These are phyloP conservation scores for Fistulifera solaris DNA, from an alignment of 108 stramenopile genomes.

Conservation along the genomic window DNA sequence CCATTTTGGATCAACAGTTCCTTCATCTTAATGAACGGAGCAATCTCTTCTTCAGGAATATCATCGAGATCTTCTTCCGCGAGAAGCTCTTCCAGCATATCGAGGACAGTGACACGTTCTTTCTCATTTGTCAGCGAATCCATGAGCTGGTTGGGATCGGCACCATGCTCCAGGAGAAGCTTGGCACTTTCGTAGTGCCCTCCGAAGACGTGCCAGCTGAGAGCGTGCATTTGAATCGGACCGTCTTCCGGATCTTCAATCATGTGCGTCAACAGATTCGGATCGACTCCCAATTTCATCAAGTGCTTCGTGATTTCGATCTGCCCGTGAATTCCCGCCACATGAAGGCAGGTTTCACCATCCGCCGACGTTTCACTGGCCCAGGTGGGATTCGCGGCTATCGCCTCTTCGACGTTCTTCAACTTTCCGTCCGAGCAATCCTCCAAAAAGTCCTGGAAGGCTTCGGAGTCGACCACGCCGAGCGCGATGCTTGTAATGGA, in stretches of 20 bases:
- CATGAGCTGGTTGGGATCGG: slow-evolving; percentile 67
- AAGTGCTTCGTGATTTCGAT: slow-evolving; percentile 23
- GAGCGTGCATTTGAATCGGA: slow-evolving; percentile 65
- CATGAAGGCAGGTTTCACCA: slow-evolving; percentile 75
- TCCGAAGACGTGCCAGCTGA: slow-evolving; percentile 72
- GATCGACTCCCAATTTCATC: too few species aligned
- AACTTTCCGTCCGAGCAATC: slow-evolving; percentile 27
- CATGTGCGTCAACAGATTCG: too few species aligned
- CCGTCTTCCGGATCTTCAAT: too few species aligned
- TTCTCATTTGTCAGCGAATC: slow-evolving; percentile 24
- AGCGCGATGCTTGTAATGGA: too few species aligned
- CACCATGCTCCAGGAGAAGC: slow-evolving; percentile 56
- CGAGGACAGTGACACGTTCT: slow-evolving; percentile 42
- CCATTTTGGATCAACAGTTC: slow-evolving; percentile 8
- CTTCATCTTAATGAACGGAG: slow-evolving; percentile 3
- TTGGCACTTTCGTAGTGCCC: slow-evolving; percentile 56
- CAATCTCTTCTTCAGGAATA: neutral
- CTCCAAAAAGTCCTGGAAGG: slow-evolving; percentile 17
- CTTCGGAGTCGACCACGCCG: neutral
- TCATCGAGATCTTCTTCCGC: slow-evolving; percentile 8
- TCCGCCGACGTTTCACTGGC: slow-evolving; percentile 31
- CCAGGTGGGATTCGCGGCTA: slow-evolving; percentile 33
- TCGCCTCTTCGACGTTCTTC: slow-evolving; percentile 9
- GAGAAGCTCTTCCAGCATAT: slow-evolving; percentile 50
- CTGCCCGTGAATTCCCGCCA: slow-evolving; percentile 50